Evolutionary conservation across 306 rosid genomes (phyloP).

Genomic region (Begonia fuchsioides): DNA sequence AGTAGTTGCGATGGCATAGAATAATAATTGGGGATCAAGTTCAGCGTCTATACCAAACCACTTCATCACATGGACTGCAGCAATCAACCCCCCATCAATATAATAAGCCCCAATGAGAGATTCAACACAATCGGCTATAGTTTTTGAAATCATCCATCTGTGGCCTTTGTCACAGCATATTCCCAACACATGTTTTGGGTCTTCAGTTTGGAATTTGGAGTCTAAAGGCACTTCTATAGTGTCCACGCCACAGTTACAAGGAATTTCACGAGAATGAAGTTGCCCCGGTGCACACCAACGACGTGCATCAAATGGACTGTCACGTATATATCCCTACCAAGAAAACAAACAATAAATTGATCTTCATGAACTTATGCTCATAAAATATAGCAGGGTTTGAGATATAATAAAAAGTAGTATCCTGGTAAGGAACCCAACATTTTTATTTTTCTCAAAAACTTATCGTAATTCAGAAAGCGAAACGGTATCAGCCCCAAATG

Average conservation of each 20-base stretch:
- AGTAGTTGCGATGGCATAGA: conserved; percentile 46
- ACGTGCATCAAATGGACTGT: conserved; percentile 84
- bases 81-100: conserved; percentile 63
- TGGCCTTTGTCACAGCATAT: conserved; percentile 82
- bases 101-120: conserved; percentile 87
- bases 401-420: no score
- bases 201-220: conserved; percentile 48
- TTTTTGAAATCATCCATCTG: conserved; percentile 83
- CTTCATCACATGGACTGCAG: conserved; percentile 67
- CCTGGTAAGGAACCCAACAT: no score
- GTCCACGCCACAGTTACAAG: conserved; percentile 73
- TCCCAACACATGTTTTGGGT: conserved; percentile 56
- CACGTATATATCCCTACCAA: conserved; percentile 60
- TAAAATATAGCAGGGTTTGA: background rate
- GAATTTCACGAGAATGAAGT: conserved; percentile 28
- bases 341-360: background rate
- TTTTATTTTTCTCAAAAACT: no score
- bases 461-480: no score
- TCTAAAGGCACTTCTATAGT: conserved; percentile 66
- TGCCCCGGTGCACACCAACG: conserved; percentile 98
- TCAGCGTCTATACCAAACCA: conserved; percentile 69
- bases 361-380: background rate
- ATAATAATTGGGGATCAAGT: conserved; percentile 53
- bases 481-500: no score
- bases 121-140: conserved; percentile 85